phyloP scores from a whole-genome alignment of 2,329 filamentous ascomycete species.

The Alternaria postmessia region DNA sequence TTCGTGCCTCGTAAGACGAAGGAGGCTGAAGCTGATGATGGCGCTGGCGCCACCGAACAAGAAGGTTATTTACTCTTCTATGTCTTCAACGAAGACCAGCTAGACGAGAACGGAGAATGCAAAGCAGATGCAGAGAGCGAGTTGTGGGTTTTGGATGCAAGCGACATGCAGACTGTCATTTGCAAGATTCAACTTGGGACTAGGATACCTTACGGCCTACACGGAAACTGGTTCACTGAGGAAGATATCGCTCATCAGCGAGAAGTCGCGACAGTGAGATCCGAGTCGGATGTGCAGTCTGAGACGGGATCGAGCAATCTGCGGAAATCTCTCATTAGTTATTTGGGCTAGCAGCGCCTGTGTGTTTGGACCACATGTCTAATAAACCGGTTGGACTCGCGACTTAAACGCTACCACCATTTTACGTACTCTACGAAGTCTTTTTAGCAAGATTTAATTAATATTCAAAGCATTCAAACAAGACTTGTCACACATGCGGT shows the following conservation, averaged over 20 bases:
- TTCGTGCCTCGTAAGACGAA: slow-evolving; percentile 61
- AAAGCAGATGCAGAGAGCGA: slow-evolving; percentile 59
- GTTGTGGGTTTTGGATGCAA: slow-evolving; percentile 73
- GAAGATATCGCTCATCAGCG: slow-evolving; percentile 44
- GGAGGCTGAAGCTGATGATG: not conserved
- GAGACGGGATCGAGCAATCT: slow-evolving; percentile 18
- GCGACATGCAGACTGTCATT: slow-evolving; percentile 67
- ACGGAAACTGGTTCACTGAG: slow-evolving; percentile 51
- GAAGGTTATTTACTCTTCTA: slow-evolving; percentile 74
- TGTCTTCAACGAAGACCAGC: slow-evolving; percentile 73
- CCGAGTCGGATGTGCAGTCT: slow-evolving; percentile 15
- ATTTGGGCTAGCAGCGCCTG: slow-evolving; percentile 16
- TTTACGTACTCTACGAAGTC: not conserved
- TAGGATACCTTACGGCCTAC: slow-evolving; percentile 73
- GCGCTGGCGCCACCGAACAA: slow-evolving; percentile 59
- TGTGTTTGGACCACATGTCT: slow-evolving; percentile 8
- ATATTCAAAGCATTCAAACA: not conserved
- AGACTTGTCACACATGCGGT: not conserved
- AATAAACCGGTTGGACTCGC: not conserved
- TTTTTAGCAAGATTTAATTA: not conserved
- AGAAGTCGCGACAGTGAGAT: slow-evolving; percentile 32
- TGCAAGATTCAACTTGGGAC: slow-evolving; percentile 68
- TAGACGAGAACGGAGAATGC: slow-evolving; percentile 61
- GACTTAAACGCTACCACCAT: not conserved
- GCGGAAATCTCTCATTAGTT: slow-evolving; percentile 20